Base-by-base conservation (phyloP, 1,284 basidiomycete genomes). In the Gymnopus androsaceus region DNA sequence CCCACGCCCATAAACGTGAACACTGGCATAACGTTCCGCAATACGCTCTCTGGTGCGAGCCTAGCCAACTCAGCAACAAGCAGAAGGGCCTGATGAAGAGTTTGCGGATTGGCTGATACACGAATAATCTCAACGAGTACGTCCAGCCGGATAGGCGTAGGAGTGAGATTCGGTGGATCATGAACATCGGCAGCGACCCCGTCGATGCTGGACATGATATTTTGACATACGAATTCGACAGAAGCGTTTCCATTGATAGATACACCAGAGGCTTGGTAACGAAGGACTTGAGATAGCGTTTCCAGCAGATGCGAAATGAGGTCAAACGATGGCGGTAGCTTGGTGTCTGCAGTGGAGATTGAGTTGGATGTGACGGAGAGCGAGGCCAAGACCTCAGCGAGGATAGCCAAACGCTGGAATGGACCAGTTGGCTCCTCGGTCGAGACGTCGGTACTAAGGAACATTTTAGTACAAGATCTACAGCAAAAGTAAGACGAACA, bases 11-110 rank as follows among this genome's bases (percentile, higher is more conserved):
- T 98, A 75, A 98, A 99, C 0, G 96, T 98, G 75, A 99, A 98
- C 56, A 99, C 90, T 5, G 97, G 95, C 94, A 99, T 98, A 58
- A 98, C 84, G 65, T 97, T 95, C 69, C 94, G 94, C 28, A 98
- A 78, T 14, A 97, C 93, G 7, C 92, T 89, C 57, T 96, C 94
- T 0, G 95, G 95, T 0, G 90, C 87, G 42, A 98, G 77, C 30
- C 86, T 82, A 1, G 94, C 92, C 50, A 99, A 75, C 59, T 82
- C 88, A 3, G 94, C 88, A 70, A 98, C 88, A 27, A 98, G 80
- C n/a, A 98, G 77, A 3, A 99, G 77, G 0, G 95, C 94, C 68
- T 96, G 92, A 63, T 98, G 88, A 74, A 95, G 95, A 0, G 93
- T 96, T 68, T 98, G 94, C 1, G 95, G 95, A 68, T 97, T 98